Percentiles rank a stretch among this genome's conserved stretches.
These are phyloP conservation scores for Daldinia sp. DNA, from an alignment of 2,329 filamentous ascomycete species.

Conservation along the genomic window DNA sequence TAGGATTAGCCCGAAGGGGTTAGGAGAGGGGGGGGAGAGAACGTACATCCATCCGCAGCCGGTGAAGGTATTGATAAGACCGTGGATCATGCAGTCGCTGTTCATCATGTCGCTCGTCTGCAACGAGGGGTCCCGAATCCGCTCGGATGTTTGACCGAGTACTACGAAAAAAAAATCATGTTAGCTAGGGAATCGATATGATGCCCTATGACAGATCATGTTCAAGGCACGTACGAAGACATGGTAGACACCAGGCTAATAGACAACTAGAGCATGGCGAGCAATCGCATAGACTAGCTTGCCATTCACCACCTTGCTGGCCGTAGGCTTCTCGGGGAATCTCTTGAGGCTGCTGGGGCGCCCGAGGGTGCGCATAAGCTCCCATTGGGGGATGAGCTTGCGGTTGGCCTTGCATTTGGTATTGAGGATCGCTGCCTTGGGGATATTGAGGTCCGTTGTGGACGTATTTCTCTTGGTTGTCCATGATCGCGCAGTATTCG, in stretches of 20 bases:
- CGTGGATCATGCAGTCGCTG: conserved; percentile 50
- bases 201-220: neutral
- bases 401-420: conserved; percentile 23
- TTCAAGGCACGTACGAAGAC: conserved; percentile 45
- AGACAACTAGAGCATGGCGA: conserved; percentile 48
- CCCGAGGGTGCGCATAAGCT: neutral
- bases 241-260: conserved; percentile 50
- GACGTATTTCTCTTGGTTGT: conserved; percentile 34
- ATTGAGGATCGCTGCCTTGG: conserved; percentile 22
- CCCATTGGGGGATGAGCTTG: neutral
- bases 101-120: conserved; percentile 48
- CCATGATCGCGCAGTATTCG: conserved; percentile 19
- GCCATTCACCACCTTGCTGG: conserved; percentile 49
- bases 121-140: conserved; percentile 50
- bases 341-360: conserved; percentile 10
- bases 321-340: conserved; percentile 38
- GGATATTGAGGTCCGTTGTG: conserved; percentile 24
- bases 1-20: neutral
- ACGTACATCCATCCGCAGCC: conserved; percentile 52
- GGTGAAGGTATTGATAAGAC: conserved; percentile 44
- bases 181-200: neutral
- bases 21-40: neutral
- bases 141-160: conserved; percentile 51
- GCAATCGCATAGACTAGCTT: conserved; percentile 49
- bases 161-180: conserved; percentile 35